These are phyloP conservation scores for Dioscorea cayenensis DNA, from an alignment of 116 monocot species.

Conservation along the genomic window DNA sequence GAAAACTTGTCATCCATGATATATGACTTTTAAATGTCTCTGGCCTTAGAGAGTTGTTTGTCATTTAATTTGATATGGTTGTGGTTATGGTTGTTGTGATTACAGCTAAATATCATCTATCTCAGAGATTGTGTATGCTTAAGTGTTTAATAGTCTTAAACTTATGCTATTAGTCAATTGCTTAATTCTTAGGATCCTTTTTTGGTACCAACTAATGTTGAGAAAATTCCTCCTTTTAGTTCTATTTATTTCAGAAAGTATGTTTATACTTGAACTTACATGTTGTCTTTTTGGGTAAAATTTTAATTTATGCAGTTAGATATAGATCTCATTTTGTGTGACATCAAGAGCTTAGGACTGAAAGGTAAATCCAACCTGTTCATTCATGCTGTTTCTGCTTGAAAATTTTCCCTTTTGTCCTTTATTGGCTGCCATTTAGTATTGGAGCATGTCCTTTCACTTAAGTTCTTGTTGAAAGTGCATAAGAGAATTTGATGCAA, in stretches of 20 bases:
- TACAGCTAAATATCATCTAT: no score
- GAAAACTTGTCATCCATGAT: no score
- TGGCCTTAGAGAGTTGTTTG: no score
- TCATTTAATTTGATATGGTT: no score
- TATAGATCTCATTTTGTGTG: slow-evolving; percentile 61
- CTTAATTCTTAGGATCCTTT: no score
- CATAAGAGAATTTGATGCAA: neutral
- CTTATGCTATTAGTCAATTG: no score
- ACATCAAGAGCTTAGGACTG: slow-evolving; percentile 57
- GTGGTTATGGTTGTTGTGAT: no score
- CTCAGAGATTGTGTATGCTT: no score
- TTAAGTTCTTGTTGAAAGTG: neutral
- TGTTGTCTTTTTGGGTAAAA: neutral
- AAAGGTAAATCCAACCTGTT: slow-evolving; percentile 39
- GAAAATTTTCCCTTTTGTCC: neutral
- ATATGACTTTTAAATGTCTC: no score
- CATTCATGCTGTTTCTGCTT: neutral
- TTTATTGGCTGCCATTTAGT: neutral
- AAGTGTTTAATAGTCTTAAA: no score
- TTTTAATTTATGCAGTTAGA: slow-evolving; percentile 46
- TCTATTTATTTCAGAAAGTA: neutral
- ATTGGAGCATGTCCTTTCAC: neutral
- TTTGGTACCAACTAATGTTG: neutral
- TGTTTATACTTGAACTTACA: neutral
- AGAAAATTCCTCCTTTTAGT: neutral